phyloP scores from a whole-genome alignment of 2,329 filamentous ascomycete genomes.

The Botrytis tulipae region DNA sequence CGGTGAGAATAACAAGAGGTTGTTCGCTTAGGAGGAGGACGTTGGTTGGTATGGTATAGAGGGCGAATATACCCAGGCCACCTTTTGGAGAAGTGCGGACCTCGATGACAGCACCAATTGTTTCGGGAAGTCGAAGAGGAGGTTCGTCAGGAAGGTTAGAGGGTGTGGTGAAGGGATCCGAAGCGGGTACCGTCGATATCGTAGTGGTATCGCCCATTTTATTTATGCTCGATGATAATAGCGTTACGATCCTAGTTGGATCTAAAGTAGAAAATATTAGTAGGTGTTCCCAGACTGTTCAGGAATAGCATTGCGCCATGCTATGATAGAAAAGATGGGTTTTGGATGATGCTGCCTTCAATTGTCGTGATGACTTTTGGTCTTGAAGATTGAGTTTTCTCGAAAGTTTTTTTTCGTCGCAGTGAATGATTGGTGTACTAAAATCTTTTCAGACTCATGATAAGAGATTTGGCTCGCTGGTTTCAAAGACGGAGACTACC shows the following conservation, averaged over 20 bases:
- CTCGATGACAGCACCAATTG: slow-evolving; percentile 28
- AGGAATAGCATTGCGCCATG: background rate
- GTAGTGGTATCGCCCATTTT: background rate
- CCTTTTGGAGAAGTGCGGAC: slow-evolving; percentile 25
- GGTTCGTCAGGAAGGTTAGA: background rate
- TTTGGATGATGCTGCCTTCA: background rate
- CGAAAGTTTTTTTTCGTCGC: background rate
- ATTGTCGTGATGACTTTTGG: background rate
- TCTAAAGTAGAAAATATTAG: slow-evolving; percentile 23
- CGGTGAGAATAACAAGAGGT: slow-evolving; percentile 29
- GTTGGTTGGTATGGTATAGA: slow-evolving; percentile 25
- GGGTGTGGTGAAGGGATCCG: slow-evolving; percentile 9
- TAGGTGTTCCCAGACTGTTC: slow-evolving; percentile 22
- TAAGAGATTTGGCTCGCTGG: background rate
- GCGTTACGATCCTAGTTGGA: slow-evolving; percentile 5
- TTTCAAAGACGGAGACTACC: background rate
- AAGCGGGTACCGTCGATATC: background rate
- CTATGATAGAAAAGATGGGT: background rate
- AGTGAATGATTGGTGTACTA: background rate
- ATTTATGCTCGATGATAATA: background rate
- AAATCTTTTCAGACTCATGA: background rate
- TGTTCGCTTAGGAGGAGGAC: slow-evolving; percentile 30
- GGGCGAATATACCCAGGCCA: slow-evolving; percentile 32
- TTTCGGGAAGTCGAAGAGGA: slow-evolving; percentile 29
- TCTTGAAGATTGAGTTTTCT: background rate